These are phyloP conservation scores for Elsinoe necatrix DNA, from an alignment of 2,329 filamentous ascomycete genomes.

Conservation along the genomic window DNA sequence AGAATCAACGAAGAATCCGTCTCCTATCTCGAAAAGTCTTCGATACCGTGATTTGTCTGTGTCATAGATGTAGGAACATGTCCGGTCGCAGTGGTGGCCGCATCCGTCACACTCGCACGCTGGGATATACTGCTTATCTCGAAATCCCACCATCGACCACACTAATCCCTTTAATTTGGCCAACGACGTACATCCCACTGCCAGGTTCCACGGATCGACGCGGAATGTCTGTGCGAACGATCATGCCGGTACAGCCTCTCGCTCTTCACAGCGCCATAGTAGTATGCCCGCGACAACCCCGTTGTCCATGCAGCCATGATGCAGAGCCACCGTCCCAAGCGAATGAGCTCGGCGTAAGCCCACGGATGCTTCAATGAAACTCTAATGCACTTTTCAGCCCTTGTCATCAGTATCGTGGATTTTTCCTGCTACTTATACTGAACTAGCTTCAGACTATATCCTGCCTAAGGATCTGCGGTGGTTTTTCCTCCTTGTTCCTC, in stretches of 20 bases:
- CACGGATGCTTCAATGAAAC: constrained; percentile 8
- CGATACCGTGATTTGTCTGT: not conserved
- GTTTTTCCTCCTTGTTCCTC: constrained; percentile 1
- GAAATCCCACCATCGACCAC: not conserved
- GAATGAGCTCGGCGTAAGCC: constrained; percentile 6
- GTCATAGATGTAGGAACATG: not conserved
- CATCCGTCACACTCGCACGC: not conserved
- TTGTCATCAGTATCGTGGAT: not conserved
- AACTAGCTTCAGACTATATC: not conserved
- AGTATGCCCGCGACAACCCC: not conserved
- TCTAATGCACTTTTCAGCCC: not conserved
- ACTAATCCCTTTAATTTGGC: not conserved
- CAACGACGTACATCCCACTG: not conserved
- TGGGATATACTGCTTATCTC: not conserved
- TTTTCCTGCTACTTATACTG: constrained; percentile 5
- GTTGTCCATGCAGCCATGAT: not conserved
- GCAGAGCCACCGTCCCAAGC: not conserved
- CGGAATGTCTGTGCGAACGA: constrained; percentile 1
- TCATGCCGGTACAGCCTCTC: not conserved
- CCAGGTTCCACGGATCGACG: not conserved
- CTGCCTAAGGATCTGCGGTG: constrained; percentile 1
- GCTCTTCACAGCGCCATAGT: not conserved
- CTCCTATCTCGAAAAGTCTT: not conserved
- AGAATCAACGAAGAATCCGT: not conserved
- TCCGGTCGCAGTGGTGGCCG: not conserved